Base-by-base conservation (phyloP, 2,329 filamentous ascomycete species). In the Colletotrichum abscissum region DNA sequence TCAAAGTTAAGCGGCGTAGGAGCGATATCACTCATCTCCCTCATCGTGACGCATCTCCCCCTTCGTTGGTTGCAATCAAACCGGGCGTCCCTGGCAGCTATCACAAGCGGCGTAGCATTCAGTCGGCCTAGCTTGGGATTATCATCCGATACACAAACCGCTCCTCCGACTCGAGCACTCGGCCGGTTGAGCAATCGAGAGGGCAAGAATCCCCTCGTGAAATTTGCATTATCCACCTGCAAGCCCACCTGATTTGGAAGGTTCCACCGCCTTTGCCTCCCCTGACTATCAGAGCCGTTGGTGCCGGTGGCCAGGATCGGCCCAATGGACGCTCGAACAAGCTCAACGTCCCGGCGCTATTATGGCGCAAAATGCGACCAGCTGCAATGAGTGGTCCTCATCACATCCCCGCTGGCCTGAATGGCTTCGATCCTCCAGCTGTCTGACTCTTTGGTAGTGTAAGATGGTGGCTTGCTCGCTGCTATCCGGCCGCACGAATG, bases 301-400 rank as follows among this genome's bases (percentile, higher is more conserved):
- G 24, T 64, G 42, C 65, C 59, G 69, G 66, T 59, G 58, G 38
- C 30, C n/a, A 33, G n/a, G 69, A 72, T 69, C 69, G 58, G 42
- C 69, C 68, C 69, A 72, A 64, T 69, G 11, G 59, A 64, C n/a
- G 33, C 69, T 69, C 66, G 30, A 72, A 69, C 59, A 59, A 72
- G 69, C 54, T 60, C 59, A 55, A 22, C 42, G 19, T 64, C 69
- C 69, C 58, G 69, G 59, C 69, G 59, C 66, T 72, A 69, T 59
- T 49, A 35, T 69, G 65, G 65, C 69, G 69, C 66, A 19, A 63
- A 63, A 58, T 63, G 65, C 52, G n/a, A 59, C 7, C 22, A 42
- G 26, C 52, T 38, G n/a, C 38, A 63, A 69, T 33, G 58, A 69
- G 54, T 46, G 69, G 59, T 46, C 24, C 59, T 68, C 56, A 30